A percentile compares a stretch with the other conserved stretches of the same genome.
These are phyloP conservation scores for Botrytis deweyae DNA, from an alignment of 2,329 filamentous ascomycete species.

Conservation along the genomic window DNA sequence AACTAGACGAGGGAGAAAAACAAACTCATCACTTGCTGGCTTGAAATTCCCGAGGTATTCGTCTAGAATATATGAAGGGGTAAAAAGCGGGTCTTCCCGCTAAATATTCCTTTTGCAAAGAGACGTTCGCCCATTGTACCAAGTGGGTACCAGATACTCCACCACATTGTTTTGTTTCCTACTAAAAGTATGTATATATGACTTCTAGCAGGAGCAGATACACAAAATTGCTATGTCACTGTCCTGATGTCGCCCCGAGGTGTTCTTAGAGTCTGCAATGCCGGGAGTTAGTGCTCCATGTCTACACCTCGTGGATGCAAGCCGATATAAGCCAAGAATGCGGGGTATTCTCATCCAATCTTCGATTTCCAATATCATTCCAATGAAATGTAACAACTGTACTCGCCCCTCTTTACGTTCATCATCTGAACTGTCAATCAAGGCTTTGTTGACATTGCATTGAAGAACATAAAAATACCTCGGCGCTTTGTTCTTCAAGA, in stretches of 20 bases:
- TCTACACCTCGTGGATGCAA: not conserved
- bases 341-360: not conserved
- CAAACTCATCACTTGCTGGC: not conserved
- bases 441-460: not conserved
- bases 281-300: not conserved
- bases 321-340: not conserved
- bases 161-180: not conserved
- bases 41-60: not conserved
- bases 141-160: not conserved
- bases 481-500: not conserved
- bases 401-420: not conserved
- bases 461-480: not conserved
- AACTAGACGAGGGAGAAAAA: not conserved
- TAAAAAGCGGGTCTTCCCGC: not conserved
- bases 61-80: not conserved
- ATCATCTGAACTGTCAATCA: not conserved
- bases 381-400: not conserved
- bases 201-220: not conserved
- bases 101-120: not conserved
- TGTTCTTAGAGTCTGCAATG: not conserved
- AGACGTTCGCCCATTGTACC: not conserved
- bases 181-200: not conserved
- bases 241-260: not conserved
- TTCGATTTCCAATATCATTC: not conserved
- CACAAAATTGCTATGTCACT: not conserved